Conservation (phyloP, 2,329 filamentous ascomycete genomes). For the Sporothrix humicola region DNA sequence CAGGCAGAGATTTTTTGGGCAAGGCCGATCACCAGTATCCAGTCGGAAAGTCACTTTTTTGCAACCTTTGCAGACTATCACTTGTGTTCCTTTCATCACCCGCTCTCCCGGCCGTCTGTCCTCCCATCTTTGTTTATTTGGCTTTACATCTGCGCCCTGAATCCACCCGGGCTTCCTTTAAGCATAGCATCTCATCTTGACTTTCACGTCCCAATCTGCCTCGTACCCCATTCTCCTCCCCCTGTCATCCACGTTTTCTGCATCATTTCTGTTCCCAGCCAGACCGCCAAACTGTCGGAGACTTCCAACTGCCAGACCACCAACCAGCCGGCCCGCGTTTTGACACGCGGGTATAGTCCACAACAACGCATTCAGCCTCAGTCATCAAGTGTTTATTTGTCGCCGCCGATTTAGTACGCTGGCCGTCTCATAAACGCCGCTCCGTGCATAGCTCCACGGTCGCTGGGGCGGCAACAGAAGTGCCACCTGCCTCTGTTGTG, state of each 20-base stretch:
- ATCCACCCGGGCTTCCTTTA: neutral
- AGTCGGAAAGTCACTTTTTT: neutral
- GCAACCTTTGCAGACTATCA: constrained; percentile 10
- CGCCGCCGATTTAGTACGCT: constrained; percentile 8
- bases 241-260: neutral
- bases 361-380: constrained; percentile 31
- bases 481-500: constrained; percentile 31
- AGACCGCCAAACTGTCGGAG: neutral
- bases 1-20: neutral
- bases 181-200: neutral
- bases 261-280: neutral
- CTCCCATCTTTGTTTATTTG: constrained; percentile 15
- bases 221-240: neutral
- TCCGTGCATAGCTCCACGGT: constrained; percentile 12
- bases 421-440: constrained; percentile 14
- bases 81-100: constrained; percentile 9
- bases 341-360: constrained; percentile 29
- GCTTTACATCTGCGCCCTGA: neutral
- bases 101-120: constrained; percentile 13
- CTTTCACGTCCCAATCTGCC: neutral
- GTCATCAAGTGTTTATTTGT: constrained; percentile 28
- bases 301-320: neutral
- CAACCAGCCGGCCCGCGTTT: constrained; percentile 14
- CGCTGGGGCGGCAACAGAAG: constrained; percentile 31
- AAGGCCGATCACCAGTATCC: neutral